These are phyloP conservation scores for Lenwebbia sp. DNA, from an alignment of 345 rosid genomes.

Conservation along the genomic window DNA sequence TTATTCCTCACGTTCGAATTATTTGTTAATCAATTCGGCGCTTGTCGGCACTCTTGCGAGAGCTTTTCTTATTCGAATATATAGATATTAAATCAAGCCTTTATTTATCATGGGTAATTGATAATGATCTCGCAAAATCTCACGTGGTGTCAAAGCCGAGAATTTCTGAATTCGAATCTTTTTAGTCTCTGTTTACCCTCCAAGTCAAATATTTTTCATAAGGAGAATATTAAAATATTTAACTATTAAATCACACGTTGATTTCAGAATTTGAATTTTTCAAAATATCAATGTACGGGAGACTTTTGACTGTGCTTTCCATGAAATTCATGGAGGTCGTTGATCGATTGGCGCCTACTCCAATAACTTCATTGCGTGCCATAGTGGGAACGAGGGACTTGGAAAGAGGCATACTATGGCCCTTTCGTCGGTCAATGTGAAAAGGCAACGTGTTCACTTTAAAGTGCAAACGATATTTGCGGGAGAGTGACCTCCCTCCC, in stretches of 20 bases:
- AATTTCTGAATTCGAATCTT: background rate
- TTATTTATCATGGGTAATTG: background rate
- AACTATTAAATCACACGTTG: background rate
- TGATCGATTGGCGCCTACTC: background rate
- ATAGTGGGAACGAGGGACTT: background rate
- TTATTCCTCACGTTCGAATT: background rate
- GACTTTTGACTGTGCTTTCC: background rate
- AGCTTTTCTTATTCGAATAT: background rate
- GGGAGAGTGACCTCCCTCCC: too few relatives aligned
- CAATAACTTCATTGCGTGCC: background rate
- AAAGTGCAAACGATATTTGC: too few relatives aligned
- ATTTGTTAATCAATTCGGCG: background rate
- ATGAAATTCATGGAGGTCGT: background rate
- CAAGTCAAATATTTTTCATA: background rate
- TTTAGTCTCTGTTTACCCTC: fast-evolving
- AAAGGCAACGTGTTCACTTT: background rate
- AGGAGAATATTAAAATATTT: background rate
- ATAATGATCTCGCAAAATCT: background rate
- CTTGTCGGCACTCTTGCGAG: background rate
- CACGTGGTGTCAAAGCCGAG: background rate
- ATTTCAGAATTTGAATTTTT: too few relatives aligned
- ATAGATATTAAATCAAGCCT: background rate
- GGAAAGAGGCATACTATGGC: background rate
- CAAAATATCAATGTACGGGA: background rate
- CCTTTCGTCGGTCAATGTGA: background rate